Percentiles rank a stretch among this genome's conserved stretches.
Evolutionary conservation across 23 red algal genomes (phyloP).

Genomic region (Agarophyton chilense): DNA sequence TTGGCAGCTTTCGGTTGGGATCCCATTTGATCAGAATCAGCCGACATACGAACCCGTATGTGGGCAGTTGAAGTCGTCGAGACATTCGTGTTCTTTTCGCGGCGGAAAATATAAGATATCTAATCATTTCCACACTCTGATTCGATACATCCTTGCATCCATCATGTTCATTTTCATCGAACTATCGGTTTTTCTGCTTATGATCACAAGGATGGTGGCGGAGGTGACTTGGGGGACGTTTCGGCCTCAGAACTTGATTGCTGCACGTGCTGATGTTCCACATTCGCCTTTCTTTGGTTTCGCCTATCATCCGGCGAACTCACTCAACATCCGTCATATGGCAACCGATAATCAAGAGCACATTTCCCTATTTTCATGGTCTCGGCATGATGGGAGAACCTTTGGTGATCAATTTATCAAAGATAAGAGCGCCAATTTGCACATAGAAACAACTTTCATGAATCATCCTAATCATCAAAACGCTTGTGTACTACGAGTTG

Average conservation of each 20-base stretch:
- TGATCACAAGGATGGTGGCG: background rate
- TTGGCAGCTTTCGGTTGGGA: too few species aligned
- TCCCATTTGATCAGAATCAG: too few species aligned
- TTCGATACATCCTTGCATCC: background rate
- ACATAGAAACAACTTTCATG: conserved; percentile 22
- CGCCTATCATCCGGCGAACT: conserved; percentile 65
- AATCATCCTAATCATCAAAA: conserved; percentile 35
- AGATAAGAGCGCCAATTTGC: conserved; percentile 47
- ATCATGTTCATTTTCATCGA: background rate
- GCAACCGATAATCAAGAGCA: conserved; percentile 45
- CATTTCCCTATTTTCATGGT: conserved; percentile 51
- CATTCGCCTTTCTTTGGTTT: conserved; percentile 77
- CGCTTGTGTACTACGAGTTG: conserved; percentile 52
- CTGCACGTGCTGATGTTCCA: conserved; percentile 62
- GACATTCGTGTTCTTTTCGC: background rate
- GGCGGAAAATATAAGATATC: background rate
- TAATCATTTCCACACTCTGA: background rate
- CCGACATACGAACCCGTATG: too few species aligned
- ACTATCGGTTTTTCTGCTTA: background rate
- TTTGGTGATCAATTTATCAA: conserved; percentile 58
- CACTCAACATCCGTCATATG: conserved; percentile 52
- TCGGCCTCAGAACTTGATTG: conserved; percentile 62
- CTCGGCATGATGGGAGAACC: conserved; percentile 61
- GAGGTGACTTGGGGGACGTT: conserved; percentile 64
- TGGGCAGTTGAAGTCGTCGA: too few species aligned